phyloP scores from a whole-genome alignment of 257 asterid genomes.

The Cynanchum wilfordii region DNA sequence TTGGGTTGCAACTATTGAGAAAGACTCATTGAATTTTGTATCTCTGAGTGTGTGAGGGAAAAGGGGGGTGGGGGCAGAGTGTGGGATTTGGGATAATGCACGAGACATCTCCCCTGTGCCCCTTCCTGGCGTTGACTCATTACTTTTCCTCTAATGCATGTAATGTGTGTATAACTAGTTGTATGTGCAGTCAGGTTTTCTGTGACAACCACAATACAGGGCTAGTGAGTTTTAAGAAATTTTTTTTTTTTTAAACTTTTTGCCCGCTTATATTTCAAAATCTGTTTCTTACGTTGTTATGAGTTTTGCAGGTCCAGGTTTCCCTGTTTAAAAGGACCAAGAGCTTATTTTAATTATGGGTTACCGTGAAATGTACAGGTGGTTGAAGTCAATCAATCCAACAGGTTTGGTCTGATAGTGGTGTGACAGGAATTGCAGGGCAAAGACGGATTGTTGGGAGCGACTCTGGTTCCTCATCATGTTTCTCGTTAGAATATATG shows the following conservation, averaged over 20 bases:
- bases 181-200: constrained; percentile 65
- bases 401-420: constrained; percentile 29
- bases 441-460: not conserved
- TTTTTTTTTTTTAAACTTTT: constrained; percentile 6
- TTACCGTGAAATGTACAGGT: constrained; percentile 81
- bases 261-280: not conserved
- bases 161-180: constrained; percentile 23
- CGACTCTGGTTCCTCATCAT: not conserved
- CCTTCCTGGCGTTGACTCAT: not conserved
- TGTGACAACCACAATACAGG: constrained; percentile 40
- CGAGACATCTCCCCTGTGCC: no score
- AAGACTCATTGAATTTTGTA: not conserved
- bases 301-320: constrained; percentile 98
- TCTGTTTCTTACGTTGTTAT: constrained; percentile 36
- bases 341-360: constrained; percentile 32
- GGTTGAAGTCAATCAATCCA: constrained; percentile 15
- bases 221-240: constrained; percentile 52
- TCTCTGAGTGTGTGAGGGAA: not conserved
- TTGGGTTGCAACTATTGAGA: not conserved
- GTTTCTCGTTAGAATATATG: not conserved
- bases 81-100: not conserved
- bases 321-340: constrained; percentile 51
- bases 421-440: constrained; percentile 35
- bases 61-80: not conserved
- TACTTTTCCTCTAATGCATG: constrained; percentile 14